Percentiles rank a stretch among this genome's conserved stretches.
phyloP scores from a whole-genome alignment of 148 eudicot species.

The Beta vulgaris region DNA sequence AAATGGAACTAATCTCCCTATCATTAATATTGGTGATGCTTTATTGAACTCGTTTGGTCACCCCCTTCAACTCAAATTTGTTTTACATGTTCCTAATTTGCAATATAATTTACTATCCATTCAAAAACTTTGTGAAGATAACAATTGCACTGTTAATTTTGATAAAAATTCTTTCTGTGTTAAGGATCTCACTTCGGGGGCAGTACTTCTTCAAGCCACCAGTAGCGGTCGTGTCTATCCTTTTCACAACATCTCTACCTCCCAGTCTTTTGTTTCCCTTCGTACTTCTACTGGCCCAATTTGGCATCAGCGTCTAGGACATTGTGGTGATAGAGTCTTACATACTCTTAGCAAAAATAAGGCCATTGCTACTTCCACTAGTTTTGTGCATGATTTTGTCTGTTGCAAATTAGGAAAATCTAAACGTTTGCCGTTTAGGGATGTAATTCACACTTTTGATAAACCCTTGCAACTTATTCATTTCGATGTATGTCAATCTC shows the following conservation, averaged over 20 bases:
- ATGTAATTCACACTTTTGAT: not conserved
- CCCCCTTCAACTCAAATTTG: not conserved
- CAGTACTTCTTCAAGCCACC: slow-evolving; percentile 5
- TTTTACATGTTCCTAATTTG: slow-evolving; percentile 8
- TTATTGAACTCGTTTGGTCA: not conserved
- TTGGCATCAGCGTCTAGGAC: too few species aligned
- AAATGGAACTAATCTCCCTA: not conserved
- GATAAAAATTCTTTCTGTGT: slow-evolving; percentile 8
- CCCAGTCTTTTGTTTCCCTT: too few species aligned
- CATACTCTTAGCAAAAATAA: too few species aligned
- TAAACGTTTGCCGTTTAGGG: too few species aligned
- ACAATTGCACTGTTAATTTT: not conserved
- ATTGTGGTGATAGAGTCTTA: too few species aligned
- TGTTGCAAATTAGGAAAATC: too few species aligned
- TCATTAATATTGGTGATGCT: not conserved
- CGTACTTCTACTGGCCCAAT: too few species aligned
- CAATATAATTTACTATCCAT: not conserved
- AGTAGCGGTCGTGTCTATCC: slow-evolving; percentile 5
- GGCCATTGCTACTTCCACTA: too few species aligned
- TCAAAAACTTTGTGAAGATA: not conserved
- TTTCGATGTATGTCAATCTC: not conserved
- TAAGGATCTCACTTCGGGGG: slow-evolving; percentile 10
- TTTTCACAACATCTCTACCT: too few species aligned
- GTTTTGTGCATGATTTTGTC: too few species aligned
- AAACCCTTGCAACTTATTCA: not conserved